These are phyloP conservation scores for Coemansia sp. DNA, from an alignment of 192 early-diverging fungal genomes.

Conservation along the genomic window DNA sequence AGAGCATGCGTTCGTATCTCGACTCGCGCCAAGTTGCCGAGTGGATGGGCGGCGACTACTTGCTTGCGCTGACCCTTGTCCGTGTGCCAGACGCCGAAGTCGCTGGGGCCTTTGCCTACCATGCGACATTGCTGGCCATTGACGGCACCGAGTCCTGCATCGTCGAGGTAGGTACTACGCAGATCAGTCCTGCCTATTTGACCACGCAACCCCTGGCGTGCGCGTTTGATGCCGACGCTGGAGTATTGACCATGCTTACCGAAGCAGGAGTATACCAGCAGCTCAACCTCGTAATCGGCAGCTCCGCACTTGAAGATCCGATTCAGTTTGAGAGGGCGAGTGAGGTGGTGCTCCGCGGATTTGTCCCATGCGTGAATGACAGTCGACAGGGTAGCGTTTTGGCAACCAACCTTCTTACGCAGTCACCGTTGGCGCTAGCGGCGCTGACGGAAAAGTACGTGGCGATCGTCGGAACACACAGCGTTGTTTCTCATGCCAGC, in stretches of 20 bases:
- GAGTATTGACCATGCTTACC: conserved; percentile 38
- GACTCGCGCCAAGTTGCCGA: conserved; percentile 55
- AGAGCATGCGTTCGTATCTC: conserved; percentile 55
- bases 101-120: conserved; percentile 16
- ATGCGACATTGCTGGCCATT: conserved; percentile 32
- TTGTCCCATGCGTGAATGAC: conserved; percentile 36
- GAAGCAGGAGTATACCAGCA: conserved; percentile 43
- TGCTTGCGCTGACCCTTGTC: conserved; percentile 30
- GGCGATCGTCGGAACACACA: conserved; percentile 55
- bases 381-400: conserved; percentile 5
- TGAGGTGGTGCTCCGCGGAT: conserved; percentile 49
- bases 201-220: conserved; percentile 42
- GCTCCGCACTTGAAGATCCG: conserved; percentile 51
- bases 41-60: conserved; percentile 40
- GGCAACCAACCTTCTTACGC: conserved; percentile 27
- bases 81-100: conserved; percentile 24
- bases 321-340: conserved; percentile 39
- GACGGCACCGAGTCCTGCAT: conserved; percentile 36
- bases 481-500: conserved; percentile 46
- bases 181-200: conserved; percentile 38
- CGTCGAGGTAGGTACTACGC: conserved; percentile 46
- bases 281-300: conserved; percentile 31
- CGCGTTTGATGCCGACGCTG: conserved; percentile 52
- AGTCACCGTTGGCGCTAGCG: conserved; percentile 41
- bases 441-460: conserved; percentile 51